phyloP scores from a whole-genome alignment of 2,329 filamentous ascomycete species.

The Venturia carpophila region DNA sequence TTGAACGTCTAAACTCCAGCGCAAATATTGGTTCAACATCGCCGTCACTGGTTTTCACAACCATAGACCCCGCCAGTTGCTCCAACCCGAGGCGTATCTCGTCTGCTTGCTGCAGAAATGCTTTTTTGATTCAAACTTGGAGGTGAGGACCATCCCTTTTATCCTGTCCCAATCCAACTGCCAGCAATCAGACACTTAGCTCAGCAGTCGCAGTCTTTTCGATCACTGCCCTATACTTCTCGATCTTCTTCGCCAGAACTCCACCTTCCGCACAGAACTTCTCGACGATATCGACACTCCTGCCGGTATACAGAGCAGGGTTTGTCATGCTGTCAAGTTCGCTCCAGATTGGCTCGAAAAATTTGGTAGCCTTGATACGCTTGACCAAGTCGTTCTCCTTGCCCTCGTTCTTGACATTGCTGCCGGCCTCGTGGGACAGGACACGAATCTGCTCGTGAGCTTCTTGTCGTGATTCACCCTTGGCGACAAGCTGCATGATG shows the following conservation, averaged over 20 bases:
- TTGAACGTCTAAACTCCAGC: background rate
- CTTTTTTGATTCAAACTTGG: background rate
- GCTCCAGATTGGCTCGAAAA: slow-evolving; percentile 51
- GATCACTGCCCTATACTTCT: slow-evolving; percentile 3
- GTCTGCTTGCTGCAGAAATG: background rate
- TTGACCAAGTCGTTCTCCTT: slow-evolving; percentile 75
- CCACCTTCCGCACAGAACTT: slow-evolving; percentile 25
- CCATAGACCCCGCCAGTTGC: background rate
- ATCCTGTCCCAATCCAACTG: background rate
- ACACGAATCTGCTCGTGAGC: slow-evolving; percentile 81
- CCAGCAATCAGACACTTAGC: background rate
- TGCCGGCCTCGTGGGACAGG: slow-evolving; percentile 65
- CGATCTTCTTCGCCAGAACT: background rate
- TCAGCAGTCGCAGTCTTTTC: slow-evolving; percentile 1
- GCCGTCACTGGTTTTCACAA: background rate
- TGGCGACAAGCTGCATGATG: slow-evolving; percentile 69
- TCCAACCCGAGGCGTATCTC: background rate
- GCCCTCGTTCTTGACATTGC: slow-evolving; percentile 64
- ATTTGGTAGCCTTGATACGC: slow-evolving; percentile 62
- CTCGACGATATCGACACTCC: slow-evolving; percentile 33
- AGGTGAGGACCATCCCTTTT: background rate
- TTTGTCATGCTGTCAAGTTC: slow-evolving; percentile 33
- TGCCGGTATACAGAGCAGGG: slow-evolving; percentile 21
- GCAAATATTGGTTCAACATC: background rate
- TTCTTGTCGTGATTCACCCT: slow-evolving; percentile 33